Conservation (phyloP, 768 basidiomycete species). For the Cyclocybe aegerita region DNA sequence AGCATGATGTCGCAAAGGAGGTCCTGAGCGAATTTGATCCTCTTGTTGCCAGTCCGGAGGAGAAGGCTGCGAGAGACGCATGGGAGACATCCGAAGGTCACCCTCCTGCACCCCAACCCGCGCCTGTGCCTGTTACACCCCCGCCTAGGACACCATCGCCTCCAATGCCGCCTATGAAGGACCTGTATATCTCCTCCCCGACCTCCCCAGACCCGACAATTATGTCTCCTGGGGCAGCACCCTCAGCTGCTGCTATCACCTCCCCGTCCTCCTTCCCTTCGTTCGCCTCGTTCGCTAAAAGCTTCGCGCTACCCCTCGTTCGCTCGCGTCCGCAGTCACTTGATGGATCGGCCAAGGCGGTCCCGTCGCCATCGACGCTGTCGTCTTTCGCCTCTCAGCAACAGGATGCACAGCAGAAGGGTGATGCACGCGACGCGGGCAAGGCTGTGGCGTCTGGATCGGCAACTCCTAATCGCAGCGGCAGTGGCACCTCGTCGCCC, state of each 20-base stretch:
- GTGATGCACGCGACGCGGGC: conserved; percentile 13
- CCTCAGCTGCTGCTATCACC: conserved; percentile 12
- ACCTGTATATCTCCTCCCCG: conserved; percentile 26
- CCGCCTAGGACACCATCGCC: conserved; percentile 37
- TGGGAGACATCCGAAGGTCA: conserved; percentile 66
- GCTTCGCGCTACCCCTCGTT: conserved; percentile 47
- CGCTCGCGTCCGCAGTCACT: conserved; percentile 58
- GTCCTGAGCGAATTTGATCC: conserved; percentile 71
- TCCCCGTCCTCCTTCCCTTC: conserved; percentile 53
- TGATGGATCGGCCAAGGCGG: conserved; percentile 52
- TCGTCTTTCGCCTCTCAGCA: conserved; percentile 57
- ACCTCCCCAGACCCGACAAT: conserved; percentile 18
- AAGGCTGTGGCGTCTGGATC: conserved; percentile 20
- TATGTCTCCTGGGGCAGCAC: conserved; percentile 1
- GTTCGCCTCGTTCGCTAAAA: conserved; percentile 64
- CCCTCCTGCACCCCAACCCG: conserved; percentile 41
- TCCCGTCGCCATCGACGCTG: conserved; percentile 55
- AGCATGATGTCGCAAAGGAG: conserved; percentile 31
- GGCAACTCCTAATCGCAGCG: conserved; percentile 23
- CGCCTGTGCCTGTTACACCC: conserved; percentile 3
- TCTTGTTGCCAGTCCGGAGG: conserved; percentile 48
- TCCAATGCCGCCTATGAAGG: conserved; percentile 39
- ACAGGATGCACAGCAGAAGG: conserved; percentile 15
- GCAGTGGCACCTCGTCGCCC: conserved; percentile 29
- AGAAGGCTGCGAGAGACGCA: conserved; percentile 59